These are phyloP conservation scores for Didymella pinodella DNA, from an alignment of 2,329 filamentous ascomycete genomes.

Conservation along the genomic window DNA sequence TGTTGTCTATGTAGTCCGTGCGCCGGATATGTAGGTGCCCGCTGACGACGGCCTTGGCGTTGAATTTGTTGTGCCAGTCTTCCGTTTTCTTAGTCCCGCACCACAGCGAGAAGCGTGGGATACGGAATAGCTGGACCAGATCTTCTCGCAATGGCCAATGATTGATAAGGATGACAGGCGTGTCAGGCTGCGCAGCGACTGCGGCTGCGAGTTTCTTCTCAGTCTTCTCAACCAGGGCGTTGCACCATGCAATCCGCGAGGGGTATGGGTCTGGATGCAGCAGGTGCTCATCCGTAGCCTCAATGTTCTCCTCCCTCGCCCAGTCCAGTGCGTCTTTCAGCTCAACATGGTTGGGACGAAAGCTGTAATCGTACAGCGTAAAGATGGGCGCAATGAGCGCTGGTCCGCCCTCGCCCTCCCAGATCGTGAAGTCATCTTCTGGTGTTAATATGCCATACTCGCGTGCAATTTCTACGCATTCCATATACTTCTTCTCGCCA, in stretches of 20 bases:
- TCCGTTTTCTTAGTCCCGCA: conserved; percentile 58
- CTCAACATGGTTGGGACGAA: conserved; percentile 59
- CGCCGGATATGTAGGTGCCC: conserved; percentile 57
- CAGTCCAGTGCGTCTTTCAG: conserved; percentile 58
- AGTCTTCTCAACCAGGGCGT: conserved; percentile 51
- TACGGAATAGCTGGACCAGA: conserved; percentile 52
- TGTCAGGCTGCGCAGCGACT: conserved; percentile 38
- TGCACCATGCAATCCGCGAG: conserved; percentile 57
- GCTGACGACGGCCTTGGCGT: conserved; percentile 57
- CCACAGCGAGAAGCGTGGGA: conserved; percentile 57
- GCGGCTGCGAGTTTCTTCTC: conserved; percentile 53
- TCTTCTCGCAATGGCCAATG: conserved; percentile 59
- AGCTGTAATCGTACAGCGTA: conserved; percentile 68
- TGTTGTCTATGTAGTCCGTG: conserved; percentile 58
- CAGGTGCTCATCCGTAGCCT: conserved; percentile 57
- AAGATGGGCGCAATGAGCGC: conserved; percentile 64
- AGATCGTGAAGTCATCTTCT: conserved; percentile 63
- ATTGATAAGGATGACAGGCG: conserved; percentile 54
- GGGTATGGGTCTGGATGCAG: conserved; percentile 56
- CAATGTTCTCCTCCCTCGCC: conserved; percentile 56
- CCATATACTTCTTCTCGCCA: conserved; percentile 63
- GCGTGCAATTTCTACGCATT: conserved; percentile 63
- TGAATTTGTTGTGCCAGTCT: conserved; percentile 57
- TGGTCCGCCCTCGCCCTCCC: conserved; percentile 61
- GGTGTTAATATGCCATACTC: conserved; percentile 63